A percentile compares a stretch with the other conserved stretches of the same genome.
Evolutionary conservation across 2,329 filamentous ascomycete species (phyloP).

Genomic region (Alternaria sp.): DNA sequence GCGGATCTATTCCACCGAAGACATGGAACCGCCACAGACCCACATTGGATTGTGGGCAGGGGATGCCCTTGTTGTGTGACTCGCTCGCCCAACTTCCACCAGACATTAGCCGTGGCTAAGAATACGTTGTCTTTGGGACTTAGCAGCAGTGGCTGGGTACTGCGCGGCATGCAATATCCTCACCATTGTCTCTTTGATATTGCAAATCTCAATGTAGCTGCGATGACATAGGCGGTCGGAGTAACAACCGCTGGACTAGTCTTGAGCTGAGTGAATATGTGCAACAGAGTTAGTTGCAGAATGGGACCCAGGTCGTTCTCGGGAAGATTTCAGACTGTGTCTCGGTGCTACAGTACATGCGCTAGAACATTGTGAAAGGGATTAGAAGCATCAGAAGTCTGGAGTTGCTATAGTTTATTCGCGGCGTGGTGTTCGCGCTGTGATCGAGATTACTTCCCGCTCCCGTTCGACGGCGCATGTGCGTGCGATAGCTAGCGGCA

Average conservation of each 20-base stretch:
- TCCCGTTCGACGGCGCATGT: conserved; percentile 42
- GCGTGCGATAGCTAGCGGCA: conserved; percentile 36
- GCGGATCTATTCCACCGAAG: conserved; percentile 36
- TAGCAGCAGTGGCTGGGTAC: not conserved
- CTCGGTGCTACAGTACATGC: conserved; percentile 6
- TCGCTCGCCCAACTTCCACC: conserved; percentile 32
- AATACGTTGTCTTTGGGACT: conserved; percentile 7
- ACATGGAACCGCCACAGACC: conserved; percentile 36
- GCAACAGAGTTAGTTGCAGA: conserved; percentile 2
- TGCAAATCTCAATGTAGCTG: not conserved
- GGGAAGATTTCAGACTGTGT: not conserved
- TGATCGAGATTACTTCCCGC: conserved; percentile 40
- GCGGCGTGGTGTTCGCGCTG: conserved; percentile 24
- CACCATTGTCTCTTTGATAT: not conserved
- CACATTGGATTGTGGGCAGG: conserved; percentile 32
- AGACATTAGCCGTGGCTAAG: conserved; percentile 28
- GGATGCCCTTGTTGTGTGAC: conserved; percentile 40
- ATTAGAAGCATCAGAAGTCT: not conserved
- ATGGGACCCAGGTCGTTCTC: not conserved
- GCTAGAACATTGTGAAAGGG: not conserved
- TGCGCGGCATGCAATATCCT: not conserved
- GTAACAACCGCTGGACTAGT: not conserved
- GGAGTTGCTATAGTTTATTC: conserved; percentile 14
- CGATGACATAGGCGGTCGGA: not conserved
- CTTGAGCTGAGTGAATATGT: not conserved